Evolutionary conservation across 192 early-diverging fungal species (phyloP), one percentile per base, ranked within the genome.

Genomic region (Linnemannia hyalina): DNA sequence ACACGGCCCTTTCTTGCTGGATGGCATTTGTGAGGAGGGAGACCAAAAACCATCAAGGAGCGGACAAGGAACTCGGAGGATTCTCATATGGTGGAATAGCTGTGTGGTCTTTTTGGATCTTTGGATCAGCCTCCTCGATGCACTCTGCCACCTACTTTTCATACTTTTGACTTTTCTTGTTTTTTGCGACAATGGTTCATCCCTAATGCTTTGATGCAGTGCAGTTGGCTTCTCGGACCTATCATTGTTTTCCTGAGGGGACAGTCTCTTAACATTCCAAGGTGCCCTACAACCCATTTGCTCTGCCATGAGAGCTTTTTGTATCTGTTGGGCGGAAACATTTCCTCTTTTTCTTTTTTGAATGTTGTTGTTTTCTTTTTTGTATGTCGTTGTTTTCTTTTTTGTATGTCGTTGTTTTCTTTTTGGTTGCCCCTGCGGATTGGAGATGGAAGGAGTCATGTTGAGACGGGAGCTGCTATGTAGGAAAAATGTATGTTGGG

Each of bases 291-390:
- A 65, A 65, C 60, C 29, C 2, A 13, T 52, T 52, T 32, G 29
- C 60, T 65, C n/a, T 65, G 60, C 60, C 60, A 65, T 10, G 60
- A 32, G 60, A 65, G 60, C 60, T 65, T 65, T 63, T 65, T 29
- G n/a, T 65, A 29, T 65, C 2, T 65, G n/a, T 60, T 23, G n/a
- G 29, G 3, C 32, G 29, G 29, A 32, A 16, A 32, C 60, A 35
- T 65, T 65, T 65, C 3, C 18, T 20, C 20, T 16, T 13, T 47
- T 47, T 47, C 1, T 10, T 47, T 47, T 47, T 29, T 60, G 26
- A 29, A 29, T 29, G 0, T n/a, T n/a, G 35, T 60, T 60, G 29
- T 1, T 47, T 47, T 47, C 2, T 15, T 47, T 47, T 15, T 29
- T 60, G 26, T 60, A 29, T 29, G 0, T 60, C 29, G 26, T 60